Evolutionary conservation across 345 rosid species (phyloP).

Genomic region (Gossypium ekmanianum): DNA sequence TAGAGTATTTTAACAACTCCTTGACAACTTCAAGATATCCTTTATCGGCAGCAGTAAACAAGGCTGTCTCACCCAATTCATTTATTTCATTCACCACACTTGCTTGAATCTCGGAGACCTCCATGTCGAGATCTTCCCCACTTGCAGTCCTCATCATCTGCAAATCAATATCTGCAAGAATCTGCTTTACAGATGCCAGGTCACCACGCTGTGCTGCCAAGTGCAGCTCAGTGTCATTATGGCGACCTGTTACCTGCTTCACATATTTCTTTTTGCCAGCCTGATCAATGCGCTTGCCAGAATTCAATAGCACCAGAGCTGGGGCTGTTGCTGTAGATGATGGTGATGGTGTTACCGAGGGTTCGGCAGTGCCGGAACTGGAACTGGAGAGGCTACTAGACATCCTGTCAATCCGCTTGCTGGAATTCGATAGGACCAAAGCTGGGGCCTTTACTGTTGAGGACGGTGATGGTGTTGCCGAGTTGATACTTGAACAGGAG

Average conservation of each 20-base stretch:
- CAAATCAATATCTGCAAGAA: conserved; percentile 60
- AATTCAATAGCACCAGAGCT: conserved; percentile 25
- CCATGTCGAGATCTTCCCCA: conserved; percentile 70
- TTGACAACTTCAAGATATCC: conserved; percentile 86
- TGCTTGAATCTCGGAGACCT: conserved; percentile 75
- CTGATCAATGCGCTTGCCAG: conserved; percentile 84
- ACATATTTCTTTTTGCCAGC: conserved; percentile 85
- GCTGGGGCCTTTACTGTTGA: conserved; percentile 69
- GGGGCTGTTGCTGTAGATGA: conserved; percentile 17
- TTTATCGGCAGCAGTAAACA: conserved; percentile 83
- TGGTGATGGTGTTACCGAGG: conserved; percentile 14
- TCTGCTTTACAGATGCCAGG: conserved; percentile 63
- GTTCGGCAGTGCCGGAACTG: conserved; percentile 1
- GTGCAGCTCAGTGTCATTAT: conserved; percentile 85
- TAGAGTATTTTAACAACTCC: conserved; percentile 80
- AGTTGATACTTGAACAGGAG: neutral
- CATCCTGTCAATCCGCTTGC: conserved; percentile 7
- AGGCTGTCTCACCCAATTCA: conserved; percentile 86
- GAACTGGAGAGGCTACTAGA: conserved; percentile 10
- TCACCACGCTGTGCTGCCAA: conserved; percentile 87
- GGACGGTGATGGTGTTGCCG: conserved; percentile 29
- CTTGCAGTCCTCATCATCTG: conserved; percentile 66
- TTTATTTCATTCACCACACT: conserved; percentile 87
- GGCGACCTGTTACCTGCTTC: conserved; percentile 91
- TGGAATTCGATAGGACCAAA: conserved; percentile 55